Conservation (phyloP, 192 early-diverging fungal genomes). For the Dissophora ornata region DNA sequence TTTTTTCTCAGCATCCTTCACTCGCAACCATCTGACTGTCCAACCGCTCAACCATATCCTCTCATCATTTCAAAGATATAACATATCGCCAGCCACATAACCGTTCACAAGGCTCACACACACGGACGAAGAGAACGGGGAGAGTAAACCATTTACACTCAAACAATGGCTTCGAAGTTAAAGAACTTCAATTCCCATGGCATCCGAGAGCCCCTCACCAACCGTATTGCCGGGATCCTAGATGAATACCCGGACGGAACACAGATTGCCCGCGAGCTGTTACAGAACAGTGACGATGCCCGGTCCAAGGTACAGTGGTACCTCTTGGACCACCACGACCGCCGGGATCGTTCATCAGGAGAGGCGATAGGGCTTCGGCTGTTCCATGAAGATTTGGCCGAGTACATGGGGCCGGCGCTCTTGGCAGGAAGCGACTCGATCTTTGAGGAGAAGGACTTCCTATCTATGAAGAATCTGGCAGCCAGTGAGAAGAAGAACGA, state of each 20-base stretch:
- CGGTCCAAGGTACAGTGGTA: constrained; percentile 39
- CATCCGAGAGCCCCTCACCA: constrained; percentile 39
- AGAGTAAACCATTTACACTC: too few relatives aligned
- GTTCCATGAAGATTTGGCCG: constrained; percentile 11
- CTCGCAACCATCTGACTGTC: too few relatives aligned
- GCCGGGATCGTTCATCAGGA: not conserved
- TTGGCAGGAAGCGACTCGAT: constrained; percentile 35
- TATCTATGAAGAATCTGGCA: constrained; percentile 22
- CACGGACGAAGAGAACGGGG: too few relatives aligned
- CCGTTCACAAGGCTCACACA: too few relatives aligned
- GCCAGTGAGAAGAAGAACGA: constrained; percentile 31
- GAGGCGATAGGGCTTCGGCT: not conserved
- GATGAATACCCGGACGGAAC: constrained; percentile 59
- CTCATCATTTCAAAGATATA: too few relatives aligned
- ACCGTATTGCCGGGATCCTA: constrained; percentile 44
- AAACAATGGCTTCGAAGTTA: not conserved
- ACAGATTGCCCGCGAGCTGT: constrained; percentile 53
- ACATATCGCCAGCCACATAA: too few relatives aligned
- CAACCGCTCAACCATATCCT: too few relatives aligned
- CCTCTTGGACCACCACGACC: constrained; percentile 49
- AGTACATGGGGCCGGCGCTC: constrained; percentile 45
- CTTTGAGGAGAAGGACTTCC: constrained; percentile 35
- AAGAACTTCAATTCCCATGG: constrained; percentile 1
- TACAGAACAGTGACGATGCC: constrained; percentile 44
- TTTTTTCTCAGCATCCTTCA: too few relatives aligned